Conservation (phyloP, 2,329 filamentous ascomycete genomes). For the Pyrenophora graminea region DNA sequence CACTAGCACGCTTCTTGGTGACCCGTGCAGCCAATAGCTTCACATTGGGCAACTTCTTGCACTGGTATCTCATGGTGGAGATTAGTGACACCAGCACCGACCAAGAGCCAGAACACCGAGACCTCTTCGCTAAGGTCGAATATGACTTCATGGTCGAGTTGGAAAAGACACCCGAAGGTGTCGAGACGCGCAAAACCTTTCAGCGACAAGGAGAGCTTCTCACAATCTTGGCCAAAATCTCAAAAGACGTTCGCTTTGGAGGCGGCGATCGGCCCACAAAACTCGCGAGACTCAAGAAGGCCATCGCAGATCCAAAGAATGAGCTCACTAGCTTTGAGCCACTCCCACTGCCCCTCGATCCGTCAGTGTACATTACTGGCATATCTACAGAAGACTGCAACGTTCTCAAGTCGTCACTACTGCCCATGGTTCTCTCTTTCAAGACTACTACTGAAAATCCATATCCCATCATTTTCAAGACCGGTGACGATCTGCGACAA, state of each 20-base stretch:
- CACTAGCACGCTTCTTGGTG: conserved; percentile 86
- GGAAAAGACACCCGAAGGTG: conserved; percentile 70
- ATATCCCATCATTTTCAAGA: conserved; percentile 96
- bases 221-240: conserved; percentile 83
- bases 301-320: conserved; percentile 85
- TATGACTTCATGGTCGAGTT: conserved; percentile 95
- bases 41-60: conserved; percentile 88
- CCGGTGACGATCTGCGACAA: conserved; percentile 92
- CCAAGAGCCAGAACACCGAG: conserved; percentile 74
- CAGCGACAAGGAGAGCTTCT: conserved; percentile 88
- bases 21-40: conserved; percentile 86
- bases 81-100: conserved; percentile 81
- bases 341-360: conserved; percentile 85
- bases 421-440: conserved; percentile 89
- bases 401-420: conserved; percentile 94
- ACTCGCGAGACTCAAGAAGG: conserved; percentile 80
- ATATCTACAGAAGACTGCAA: conserved; percentile 82
- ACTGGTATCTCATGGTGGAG: conserved; percentile 99
- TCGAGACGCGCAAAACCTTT: conserved; percentile 74
- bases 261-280: conserved; percentile 79
- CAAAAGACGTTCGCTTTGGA: conserved; percentile 82
- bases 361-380: conserved; percentile 76
- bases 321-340: conserved; percentile 83
- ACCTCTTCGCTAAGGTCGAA: conserved; percentile 88
- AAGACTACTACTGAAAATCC: conserved; percentile 75